Conservation (phyloP, 257 asterid genomes). For the Primulina huaijiensis region DNA sequence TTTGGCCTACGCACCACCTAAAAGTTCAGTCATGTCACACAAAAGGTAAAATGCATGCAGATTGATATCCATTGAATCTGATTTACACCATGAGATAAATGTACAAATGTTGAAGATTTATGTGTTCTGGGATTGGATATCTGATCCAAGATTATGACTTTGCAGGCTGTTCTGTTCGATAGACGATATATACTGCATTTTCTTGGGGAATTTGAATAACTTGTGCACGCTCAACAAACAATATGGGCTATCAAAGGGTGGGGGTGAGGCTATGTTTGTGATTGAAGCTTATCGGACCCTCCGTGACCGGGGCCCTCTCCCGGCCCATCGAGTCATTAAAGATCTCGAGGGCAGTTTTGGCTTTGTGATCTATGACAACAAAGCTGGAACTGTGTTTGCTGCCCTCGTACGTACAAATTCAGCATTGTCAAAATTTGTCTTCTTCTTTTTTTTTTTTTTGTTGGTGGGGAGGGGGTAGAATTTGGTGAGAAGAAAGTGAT, state of each 20-base stretch:
- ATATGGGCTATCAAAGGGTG: constrained; percentile 70
- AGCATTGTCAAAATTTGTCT: not conserved
- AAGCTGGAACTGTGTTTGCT: constrained; percentile 62
- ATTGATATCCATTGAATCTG: not conserved
- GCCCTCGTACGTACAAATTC: constrained; percentile 60
- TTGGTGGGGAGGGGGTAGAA: too few relatives aligned
- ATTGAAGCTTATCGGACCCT: constrained; percentile 90
- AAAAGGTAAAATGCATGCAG: constrained; percentile 47
- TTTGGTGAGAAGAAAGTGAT: not conserved
- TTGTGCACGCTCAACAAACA: constrained; percentile 68
- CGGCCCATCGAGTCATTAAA: constrained; percentile 85
- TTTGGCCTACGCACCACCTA: constrained; percentile 56
- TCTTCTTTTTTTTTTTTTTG: not conserved
- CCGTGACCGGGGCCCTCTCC: constrained; percentile 86
- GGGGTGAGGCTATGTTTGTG: constrained; percentile 69
- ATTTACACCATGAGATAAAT: not conserved
- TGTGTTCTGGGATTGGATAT: not conserved
- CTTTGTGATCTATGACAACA: constrained; percentile 83
- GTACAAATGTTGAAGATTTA: not conserved
- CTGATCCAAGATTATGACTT: constrained; percentile 17
- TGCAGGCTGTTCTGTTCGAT: constrained; percentile 75
- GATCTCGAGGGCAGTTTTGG: constrained; percentile 91
- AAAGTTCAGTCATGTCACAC: constrained; percentile 24
- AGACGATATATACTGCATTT: constrained; percentile 78
- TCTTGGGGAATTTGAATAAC: constrained; percentile 68